Base-by-base conservation (phyloP, 2,329 filamentous ascomycete species). In the Mariannaea sp. region DNA sequence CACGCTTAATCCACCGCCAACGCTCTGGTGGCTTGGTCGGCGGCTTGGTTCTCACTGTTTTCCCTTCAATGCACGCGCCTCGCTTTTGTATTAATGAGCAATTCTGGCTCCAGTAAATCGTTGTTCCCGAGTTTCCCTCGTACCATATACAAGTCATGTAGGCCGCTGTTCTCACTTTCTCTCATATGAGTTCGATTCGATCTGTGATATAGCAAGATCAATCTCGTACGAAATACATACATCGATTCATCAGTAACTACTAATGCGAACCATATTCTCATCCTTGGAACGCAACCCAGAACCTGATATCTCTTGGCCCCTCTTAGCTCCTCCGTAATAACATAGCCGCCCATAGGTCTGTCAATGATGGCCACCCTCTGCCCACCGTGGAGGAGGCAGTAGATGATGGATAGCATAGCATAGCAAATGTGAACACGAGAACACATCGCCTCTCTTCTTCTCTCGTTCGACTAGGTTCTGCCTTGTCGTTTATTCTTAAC, bases 251-350 rank as follows among this genome's bases (percentile, higher is more conserved):
- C n/a, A n/a, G n/a, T n/a, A n/a, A 20, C 24, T 26, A 19, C 39
- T 42, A 49, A 49, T 49, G 47, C 47, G 43, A 49, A 38, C 47
- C 47, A 43, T 49, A 14, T 22, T 42, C 22, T 30, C 47, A 42
- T 43, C 43, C 20, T 49, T 17, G 24, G 36, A 42, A 32, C 24
- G 32, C 27, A 33, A 39, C 43, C 51, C 51, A 39, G 24, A 22
- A 35, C 45, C 35, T 54, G 51, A 45, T 40, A 45, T 36, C 17
- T 45, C 40, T 19, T 13, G 24, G 39, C 5, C 12, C 35, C 35
- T 20, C 35, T 35, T 9, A 7, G 12, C 17, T 22, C 17, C 19
- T 39, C 33, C 9, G 20, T n/a, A 42, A 35, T 44, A 17, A 47
- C 42, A 51, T 55, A 55, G 42, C 47, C 53, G 53, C 53, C 42